A percentile compares a stretch with the other conserved stretches of the same genome.
Evolutionary conservation across 345 rosid species (phyloP).

Genomic region (Moricandia arvensis): DNA sequence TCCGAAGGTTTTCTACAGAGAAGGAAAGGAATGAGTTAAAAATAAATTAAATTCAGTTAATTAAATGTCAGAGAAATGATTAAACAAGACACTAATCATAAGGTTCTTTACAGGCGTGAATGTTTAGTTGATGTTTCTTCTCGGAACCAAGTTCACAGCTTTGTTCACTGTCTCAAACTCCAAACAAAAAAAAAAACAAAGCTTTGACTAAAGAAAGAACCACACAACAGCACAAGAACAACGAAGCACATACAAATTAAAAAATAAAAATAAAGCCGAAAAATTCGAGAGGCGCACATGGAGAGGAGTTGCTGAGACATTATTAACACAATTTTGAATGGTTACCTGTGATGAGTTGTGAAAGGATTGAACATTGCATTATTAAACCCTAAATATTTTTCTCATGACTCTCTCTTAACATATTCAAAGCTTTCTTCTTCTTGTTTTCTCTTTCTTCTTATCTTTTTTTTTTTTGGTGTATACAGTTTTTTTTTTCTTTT

Average conservation of each 20-base stretch:
- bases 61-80: constrained; percentile 25
- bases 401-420: not conserved
- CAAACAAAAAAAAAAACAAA: not conserved
- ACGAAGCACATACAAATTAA: constrained; percentile 35
- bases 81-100: constrained; percentile 49
- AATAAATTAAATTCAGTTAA: constrained; percentile 20
- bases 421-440: constrained; percentile 19
- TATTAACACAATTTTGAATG: too few relatives aligned
- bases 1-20: constrained; percentile 45
- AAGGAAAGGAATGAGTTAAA: constrained; percentile 5
- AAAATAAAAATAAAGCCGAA: constrained; percentile 4
- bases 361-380: constrained; percentile 35
- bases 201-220: constrained; percentile 27
- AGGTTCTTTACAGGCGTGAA: constrained; percentile 65
- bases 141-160: constrained; percentile 48
- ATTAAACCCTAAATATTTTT: constrained; percentile 18
- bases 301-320: not conserved
- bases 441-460: not conserved
- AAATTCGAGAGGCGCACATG: constrained; percentile 34
- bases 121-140: constrained; percentile 36
- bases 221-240: constrained; percentile 41
- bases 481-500: not conserved
- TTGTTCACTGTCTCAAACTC: constrained; percentile 46
- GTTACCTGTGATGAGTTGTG: constrained; percentile 38
- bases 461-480: not conserved